Percentiles rank a stretch among this genome's conserved stretches.
Conservation (phyloP, 352 stramenopile species). For the Phytophthora citricola region DNA sequence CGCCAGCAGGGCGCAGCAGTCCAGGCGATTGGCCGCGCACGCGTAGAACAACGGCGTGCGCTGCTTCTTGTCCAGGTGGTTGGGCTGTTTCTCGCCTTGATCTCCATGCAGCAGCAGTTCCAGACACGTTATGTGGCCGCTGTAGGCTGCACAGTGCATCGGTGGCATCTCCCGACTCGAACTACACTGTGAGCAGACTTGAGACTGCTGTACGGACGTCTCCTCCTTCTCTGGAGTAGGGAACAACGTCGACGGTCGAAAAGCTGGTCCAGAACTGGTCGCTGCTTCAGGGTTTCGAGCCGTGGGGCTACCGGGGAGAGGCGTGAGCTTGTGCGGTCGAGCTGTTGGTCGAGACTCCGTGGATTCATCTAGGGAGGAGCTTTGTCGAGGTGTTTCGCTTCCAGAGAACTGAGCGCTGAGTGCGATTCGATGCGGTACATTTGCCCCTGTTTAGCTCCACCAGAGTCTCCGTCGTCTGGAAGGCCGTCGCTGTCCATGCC, state of each 20-base stretch:
- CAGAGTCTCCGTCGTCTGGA: slow-evolving; percentile 1
- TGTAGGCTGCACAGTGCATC: slow-evolving; percentile 65
- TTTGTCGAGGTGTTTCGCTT: slow-evolving; percentile 46
- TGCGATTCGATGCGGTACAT: slow-evolving; percentile 77
- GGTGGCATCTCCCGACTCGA: slow-evolving; percentile 61
- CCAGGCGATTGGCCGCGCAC: slow-evolving; percentile 58
- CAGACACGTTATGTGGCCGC: slow-evolving; percentile 53
- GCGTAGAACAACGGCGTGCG: slow-evolving; percentile 74
- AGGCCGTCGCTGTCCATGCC: slow-evolving; percentile 35
- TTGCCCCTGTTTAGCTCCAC: slow-evolving; percentile 14
- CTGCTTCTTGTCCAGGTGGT: slow-evolving; percentile 64
- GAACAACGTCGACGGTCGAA: slow-evolving; percentile 10
- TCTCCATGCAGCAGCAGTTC: slow-evolving; percentile 33
- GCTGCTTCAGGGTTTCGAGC: slow-evolving; percentile 13
- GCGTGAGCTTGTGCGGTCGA: slow-evolving; percentile 37
- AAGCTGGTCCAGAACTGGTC: slow-evolving; percentile 3
- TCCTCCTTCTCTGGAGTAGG: slow-evolving; percentile 25
- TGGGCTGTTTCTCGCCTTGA: slow-evolving; percentile 16
- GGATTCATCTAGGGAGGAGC: slow-evolving; percentile 8
- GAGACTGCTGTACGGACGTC: neutral
- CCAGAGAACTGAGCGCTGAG: slow-evolving; percentile 63
- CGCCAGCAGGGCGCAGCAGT: slow-evolving; percentile 55
- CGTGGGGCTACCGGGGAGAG: slow-evolving; percentile 26
- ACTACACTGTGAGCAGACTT: slow-evolving; percentile 47
- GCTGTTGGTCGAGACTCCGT: slow-evolving; percentile 10